Conservation (phyloP, 345 rosid genomes). For the Geranium brycei region DNA sequence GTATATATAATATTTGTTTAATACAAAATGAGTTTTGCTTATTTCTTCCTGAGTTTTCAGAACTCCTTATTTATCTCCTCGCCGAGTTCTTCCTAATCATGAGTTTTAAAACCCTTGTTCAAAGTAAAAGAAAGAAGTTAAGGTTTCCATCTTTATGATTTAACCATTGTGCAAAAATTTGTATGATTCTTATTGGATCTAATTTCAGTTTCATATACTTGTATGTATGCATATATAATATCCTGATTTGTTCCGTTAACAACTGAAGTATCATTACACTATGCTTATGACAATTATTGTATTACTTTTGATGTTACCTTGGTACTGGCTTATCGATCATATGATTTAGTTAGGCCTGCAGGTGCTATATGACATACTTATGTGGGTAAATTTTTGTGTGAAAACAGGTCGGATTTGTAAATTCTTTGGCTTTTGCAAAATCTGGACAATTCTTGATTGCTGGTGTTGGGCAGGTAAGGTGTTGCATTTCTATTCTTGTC, state of each 20-base stretch:
- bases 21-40: too few relatives aligned
- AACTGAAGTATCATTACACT: not conserved
- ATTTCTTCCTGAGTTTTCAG: too few relatives aligned
- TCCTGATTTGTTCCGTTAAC: not conserved
- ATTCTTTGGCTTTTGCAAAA: conserved; percentile 79
- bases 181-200: too few relatives aligned
- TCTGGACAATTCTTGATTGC: conserved; percentile 78
- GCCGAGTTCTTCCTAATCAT: too few relatives aligned
- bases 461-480: conserved; percentile 74
- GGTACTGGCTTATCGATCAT: not conserved
- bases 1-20: too few relatives aligned
- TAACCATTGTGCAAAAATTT: too few relatives aligned
- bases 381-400: not conserved
- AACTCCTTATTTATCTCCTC: too few relatives aligned
- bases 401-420: conserved; percentile 77
- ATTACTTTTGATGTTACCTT: not conserved
- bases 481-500: not conserved
- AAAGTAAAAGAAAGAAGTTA: too few relatives aligned
- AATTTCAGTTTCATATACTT: too few relatives aligned
- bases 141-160: too few relatives aligned
- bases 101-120: too few relatives aligned
- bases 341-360: not conserved
- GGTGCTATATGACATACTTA: not conserved
- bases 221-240: too few relatives aligned
- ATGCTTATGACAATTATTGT: not conserved